phyloP scores from a whole-genome alignment of 202 grass and related monocot species.

The Cymbopogon flexuosus region DNA sequence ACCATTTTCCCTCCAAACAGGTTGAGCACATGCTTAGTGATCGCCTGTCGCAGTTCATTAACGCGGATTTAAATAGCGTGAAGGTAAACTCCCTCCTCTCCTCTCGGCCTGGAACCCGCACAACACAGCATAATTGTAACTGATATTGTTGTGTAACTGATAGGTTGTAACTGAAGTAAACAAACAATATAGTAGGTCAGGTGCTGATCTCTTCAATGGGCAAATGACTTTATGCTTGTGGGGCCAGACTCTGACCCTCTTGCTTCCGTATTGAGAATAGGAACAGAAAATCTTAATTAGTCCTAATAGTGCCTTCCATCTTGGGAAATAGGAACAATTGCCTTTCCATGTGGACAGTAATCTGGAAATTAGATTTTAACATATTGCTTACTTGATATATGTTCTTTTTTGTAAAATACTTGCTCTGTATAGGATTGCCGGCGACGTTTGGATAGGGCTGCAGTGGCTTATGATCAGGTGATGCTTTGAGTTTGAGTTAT shows the following conservation, averaged over 20 bases:
- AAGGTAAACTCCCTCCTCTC: slow-evolving; percentile 46
- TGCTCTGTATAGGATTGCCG: slow-evolving; percentile 57
- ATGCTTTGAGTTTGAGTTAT: slow-evolving; percentile 20
- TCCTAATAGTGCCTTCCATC: background rate
- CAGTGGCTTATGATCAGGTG: slow-evolving; percentile 91
- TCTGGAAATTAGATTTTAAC: slow-evolving; percentile 23
- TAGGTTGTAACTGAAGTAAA: background rate
- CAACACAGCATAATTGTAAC: background rate
- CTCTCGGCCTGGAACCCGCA: background rate
- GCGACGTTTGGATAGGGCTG: slow-evolving; percentile 82
- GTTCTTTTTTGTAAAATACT: slow-evolving; percentile 5
- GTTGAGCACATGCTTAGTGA: slow-evolving; percentile 96
- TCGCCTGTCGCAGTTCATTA: slow-evolving; percentile 66
- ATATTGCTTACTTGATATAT: slow-evolving; percentile 25
- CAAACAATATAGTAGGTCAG: background rate
- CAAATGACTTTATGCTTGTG: background rate
- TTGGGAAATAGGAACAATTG: background rate
- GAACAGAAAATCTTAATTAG: slow-evolving; percentile 3
- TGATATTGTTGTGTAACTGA: background rate
- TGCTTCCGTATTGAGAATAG: background rate
- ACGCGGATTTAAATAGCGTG: slow-evolving; percentile 67
- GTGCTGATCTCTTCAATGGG: background rate
- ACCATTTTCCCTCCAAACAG: slow-evolving; percentile 44
- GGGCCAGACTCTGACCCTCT: background rate
- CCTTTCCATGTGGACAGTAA: slow-evolving; percentile 20